Base-by-base conservation (phyloP, 1,139 yeast species). In the Blastobotrys raffinosifermentans region DNA sequence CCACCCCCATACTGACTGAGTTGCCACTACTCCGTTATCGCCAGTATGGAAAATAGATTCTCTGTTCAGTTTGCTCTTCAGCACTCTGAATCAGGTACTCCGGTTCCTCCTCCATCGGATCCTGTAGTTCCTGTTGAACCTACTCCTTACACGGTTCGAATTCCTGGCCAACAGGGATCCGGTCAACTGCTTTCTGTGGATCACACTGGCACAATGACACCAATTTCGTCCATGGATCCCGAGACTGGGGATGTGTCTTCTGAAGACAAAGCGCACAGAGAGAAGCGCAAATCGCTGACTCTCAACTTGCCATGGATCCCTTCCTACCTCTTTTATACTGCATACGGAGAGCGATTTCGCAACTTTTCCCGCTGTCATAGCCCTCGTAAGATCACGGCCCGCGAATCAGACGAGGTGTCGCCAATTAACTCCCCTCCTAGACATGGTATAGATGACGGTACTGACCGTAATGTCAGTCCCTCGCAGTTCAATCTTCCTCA, bases 301-400 rank as follows among this genome's bases (percentile, higher is more conserved):
- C 32, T 32, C 34, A 31, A 32, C 16, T 18, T 26, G 30, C 35
- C 40, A 2, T 39, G 49, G 43, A 42, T 51, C 16, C 58, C 58
- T 13, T 23, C 41, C 2, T 54, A 54, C 34, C 43, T 54, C 22
- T 32, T 39, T 15, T 37, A 31, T 11, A 54, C 58, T n/a, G 54
- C 54, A n/a, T 54, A 50, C 34, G 54, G 57, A 19, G 57, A 53
- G 35, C 48, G 55, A 17, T 45, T 38, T 26, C 13, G 30, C 14
- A 32, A 43, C 19, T 40, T 43, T 36, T 34, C 31, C 4, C 27
- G 15, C 14, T 25, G 11, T n/a, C n/a, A n/a, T n/a, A n/a, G n/a
- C n/a, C 7, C 13, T 14, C 13, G 15, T 7, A 25, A 13, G 31
- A 15, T 3, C 25, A 20, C 22, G 11, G 41, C 34, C 27, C 22